phyloP scores from a whole-genome alignment of 345 rosid species.

The Rhodamnia argentea region DNA sequence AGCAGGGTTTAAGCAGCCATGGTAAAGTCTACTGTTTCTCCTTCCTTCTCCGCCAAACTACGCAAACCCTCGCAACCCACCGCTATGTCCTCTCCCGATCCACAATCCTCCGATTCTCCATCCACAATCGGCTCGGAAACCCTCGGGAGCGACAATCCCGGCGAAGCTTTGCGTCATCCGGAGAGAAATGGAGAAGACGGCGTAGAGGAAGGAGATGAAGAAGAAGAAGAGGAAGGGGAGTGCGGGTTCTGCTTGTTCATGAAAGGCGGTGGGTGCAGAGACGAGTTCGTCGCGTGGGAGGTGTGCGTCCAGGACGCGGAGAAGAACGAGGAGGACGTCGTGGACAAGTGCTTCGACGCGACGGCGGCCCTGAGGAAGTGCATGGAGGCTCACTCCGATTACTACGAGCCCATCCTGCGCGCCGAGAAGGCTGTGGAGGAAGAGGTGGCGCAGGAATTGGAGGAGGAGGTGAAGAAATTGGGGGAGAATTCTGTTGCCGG shows the following conservation, averaged over 20 bases:
- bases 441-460: slow-evolving; percentile 34
- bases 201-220: slow-evolving; percentile 8
- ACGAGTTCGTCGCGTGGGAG: slow-evolving; percentile 64
- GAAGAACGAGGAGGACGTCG: slow-evolving; percentile 49
- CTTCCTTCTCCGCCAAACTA: background rate
- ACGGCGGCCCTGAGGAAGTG: slow-evolving; percentile 51
- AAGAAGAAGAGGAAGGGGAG: slow-evolving; percentile 54
- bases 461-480: slow-evolving; percentile 7
- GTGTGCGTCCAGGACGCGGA: slow-evolving; percentile 64
- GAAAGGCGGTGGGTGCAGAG: slow-evolving; percentile 91
- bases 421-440: slow-evolving; percentile 74
- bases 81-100: background rate
- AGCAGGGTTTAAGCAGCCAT: background rate
- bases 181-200: background rate
- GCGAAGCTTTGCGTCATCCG: background rate
- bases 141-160: background rate
- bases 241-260: slow-evolving; percentile 85
- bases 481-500: background rate
- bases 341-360: slow-evolving; percentile 63
- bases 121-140: background rate
- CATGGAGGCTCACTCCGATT: slow-evolving; percentile 72
- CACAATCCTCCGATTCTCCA: background rate
- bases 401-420: slow-evolving; percentile 68
- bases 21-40: background rate
- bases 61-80: background rate